Conservation (phyloP, 495 filamentous ascomycete species). For the Daldinia concentrica region DNA sequence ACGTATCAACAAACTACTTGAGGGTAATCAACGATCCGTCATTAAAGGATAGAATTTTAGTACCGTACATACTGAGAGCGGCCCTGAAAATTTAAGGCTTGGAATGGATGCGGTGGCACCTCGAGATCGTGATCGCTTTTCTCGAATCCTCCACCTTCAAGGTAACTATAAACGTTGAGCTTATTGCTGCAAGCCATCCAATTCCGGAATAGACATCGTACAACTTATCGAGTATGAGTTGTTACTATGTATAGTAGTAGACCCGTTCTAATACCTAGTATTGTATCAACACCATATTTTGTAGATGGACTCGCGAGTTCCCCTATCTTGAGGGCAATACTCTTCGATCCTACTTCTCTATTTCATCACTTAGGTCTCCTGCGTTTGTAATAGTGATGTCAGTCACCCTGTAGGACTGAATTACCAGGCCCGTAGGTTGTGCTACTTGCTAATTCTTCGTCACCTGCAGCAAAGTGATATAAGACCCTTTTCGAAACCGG, state of each 20-base stretch:
- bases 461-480: background rate
- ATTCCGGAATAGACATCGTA: background rate
- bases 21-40: background rate
- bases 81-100: slow-evolving; percentile 14
- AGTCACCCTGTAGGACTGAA: background rate
- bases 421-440: background rate
- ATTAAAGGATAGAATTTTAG: background rate
- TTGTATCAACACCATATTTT: background rate
- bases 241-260: background rate
- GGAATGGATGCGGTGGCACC: slow-evolving; percentile 15
- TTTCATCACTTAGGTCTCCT: background rate
- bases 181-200: background rate
- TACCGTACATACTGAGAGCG: background rate
- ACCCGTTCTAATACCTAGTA: background rate
- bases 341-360: background rate
- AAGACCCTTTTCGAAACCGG: background rate
- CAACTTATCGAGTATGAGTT: background rate
- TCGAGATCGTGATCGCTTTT: slow-evolving; percentile 19
- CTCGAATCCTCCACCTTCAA: background rate
- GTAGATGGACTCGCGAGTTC: background rate
- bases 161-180: background rate
- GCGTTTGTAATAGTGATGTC: background rate
- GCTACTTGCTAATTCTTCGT: background rate
- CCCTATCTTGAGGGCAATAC: background rate
- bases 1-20: background rate